Evolutionary conservation across 306 rosid species (phyloP).

Genomic region (Pueraria montana): DNA sequence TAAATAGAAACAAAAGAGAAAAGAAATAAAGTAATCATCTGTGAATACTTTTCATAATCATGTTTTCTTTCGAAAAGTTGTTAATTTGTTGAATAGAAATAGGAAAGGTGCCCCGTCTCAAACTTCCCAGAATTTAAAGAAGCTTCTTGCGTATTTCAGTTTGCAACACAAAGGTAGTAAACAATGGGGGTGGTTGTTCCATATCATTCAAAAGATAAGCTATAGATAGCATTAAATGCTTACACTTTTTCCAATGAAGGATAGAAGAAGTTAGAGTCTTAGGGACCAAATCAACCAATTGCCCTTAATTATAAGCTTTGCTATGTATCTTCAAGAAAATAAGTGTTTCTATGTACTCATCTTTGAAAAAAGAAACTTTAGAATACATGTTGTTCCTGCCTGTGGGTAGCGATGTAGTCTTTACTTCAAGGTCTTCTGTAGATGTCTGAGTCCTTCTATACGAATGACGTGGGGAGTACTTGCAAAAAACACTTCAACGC

Average conservation of each 20-base stretch:
- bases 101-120: background rate
- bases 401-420: too few relatives aligned
- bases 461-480: too few relatives aligned
- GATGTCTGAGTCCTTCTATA: too few relatives aligned
- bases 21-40: background rate
- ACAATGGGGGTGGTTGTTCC: conserved; percentile 16
- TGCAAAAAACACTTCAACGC: too few relatives aligned
- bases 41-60: conserved; percentile 33
- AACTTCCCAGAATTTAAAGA: conserved; percentile 28
- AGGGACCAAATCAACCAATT: conserved; percentile 3
- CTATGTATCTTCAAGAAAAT: background rate
- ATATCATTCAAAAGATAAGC: conserved; percentile 38
- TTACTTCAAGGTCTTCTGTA: too few relatives aligned
- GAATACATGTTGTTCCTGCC: too few relatives aligned
- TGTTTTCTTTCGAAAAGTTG: conserved; percentile 44
- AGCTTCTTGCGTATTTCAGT: conserved; percentile 39
- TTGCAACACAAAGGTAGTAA: conserved; percentile 32
- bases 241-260: conserved; percentile 30
- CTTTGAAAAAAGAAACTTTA: conserved; percentile 24
- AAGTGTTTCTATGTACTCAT: background rate
- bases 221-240: conserved; percentile 31
- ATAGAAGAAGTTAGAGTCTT: conserved; percentile 7
- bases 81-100: conserved; percentile 39
- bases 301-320: background rate
- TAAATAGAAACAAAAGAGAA: background rate